A percentile compares a stretch with the other conserved stretches of the same genome.
Conservation (phyloP, 495 filamentous ascomycete genomes). For the Aspergillus campestris region DNA sequence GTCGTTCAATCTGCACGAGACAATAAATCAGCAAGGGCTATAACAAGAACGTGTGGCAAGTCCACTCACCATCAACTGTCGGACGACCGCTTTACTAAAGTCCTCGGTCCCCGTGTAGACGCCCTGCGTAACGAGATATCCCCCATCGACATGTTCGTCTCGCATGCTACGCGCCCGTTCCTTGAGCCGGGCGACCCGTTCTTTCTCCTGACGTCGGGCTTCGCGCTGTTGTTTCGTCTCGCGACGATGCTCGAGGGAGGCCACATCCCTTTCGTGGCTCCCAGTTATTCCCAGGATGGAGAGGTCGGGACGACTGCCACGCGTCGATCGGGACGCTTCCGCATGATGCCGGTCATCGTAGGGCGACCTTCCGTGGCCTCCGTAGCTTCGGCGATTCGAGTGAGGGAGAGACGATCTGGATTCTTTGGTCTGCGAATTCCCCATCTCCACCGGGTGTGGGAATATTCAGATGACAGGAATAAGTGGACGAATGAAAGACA, state of each 20-base stretch:
- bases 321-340: slow-evolving; percentile 34
- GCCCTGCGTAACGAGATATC: slow-evolving; percentile 88
- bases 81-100: slow-evolving; percentile 81
- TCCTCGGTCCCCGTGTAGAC: slow-evolving; percentile 89
- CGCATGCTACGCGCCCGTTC: slow-evolving; percentile 88
- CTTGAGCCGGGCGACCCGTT: slow-evolving; percentile 60
- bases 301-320: slow-evolving; percentile 48
- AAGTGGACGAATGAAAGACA: slow-evolving; percentile 1
- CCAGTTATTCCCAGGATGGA: slow-evolving; percentile 46
- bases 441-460: slow-evolving; percentile 33
- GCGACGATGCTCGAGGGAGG: slow-evolving; percentile 46
- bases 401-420: slow-evolving; percentile 31
- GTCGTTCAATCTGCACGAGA: slow-evolving; percentile 68
- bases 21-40: slow-evolving; percentile 4
- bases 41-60: background rate
- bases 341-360: slow-evolving; percentile 28
- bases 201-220: slow-evolving; percentile 73
- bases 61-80: slow-evolving; percentile 75
- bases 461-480: background rate
- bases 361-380: slow-evolving; percentile 25
- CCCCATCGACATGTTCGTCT: slow-evolving; percentile 91
- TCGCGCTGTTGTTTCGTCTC: slow-evolving; percentile 92
- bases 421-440: slow-evolving; percentile 55
- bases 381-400: slow-evolving; percentile 24
- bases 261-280: slow-evolving; percentile 33